Conservation (phyloP, 768 basidiomycete species). For the Boletus rubescentipes region DNA sequence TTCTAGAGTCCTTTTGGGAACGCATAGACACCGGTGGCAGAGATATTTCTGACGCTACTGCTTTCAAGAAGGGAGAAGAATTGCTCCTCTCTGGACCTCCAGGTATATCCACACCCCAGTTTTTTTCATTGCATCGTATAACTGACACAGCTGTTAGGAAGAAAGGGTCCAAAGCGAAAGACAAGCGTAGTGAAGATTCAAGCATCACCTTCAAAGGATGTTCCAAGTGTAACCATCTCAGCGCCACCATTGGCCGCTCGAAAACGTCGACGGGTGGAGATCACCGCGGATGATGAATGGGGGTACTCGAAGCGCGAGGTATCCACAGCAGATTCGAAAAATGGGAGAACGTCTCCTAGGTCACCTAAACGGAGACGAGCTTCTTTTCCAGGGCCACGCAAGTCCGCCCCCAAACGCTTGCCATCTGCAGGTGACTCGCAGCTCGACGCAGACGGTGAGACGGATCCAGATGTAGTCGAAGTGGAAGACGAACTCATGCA, state of each 20-base stretch:
- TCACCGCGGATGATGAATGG: conserved; percentile 6
- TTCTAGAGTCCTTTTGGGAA: conserved; percentile 41
- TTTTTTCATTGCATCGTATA: not conserved
- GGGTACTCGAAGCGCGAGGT: conserved; percentile 4
- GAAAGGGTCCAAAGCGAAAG: conserved; percentile 19
- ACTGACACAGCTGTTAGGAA: conserved; percentile 16
- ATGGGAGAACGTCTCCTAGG: not conserved
- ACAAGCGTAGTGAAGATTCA: conserved; percentile 10
- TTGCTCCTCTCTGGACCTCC: conserved; percentile 59
- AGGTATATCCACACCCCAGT: conserved; percentile 35
- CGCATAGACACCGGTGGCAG: conserved; percentile 37
- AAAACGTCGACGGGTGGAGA: conserved; percentile 27
- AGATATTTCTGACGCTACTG: conserved; percentile 46
- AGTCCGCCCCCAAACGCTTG: conserved; percentile 12
- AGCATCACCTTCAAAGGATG: conserved; percentile 6
- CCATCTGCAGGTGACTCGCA: conserved; percentile 31
- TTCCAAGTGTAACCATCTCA: conserved; percentile 14
- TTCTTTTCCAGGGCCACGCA: conserved; percentile 30
- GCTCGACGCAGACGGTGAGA: conserved; percentile 33
- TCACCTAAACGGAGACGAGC: conserved; percentile 25
- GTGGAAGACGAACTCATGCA: conserved; percentile 36
- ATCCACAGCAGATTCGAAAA: conserved; percentile 12
- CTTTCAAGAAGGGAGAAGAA: conserved; percentile 55
- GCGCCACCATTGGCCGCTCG: conserved; percentile 18
- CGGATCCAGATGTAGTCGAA: conserved; percentile 37